Base-by-base conservation (phyloP, 352 stramenopile genomes). In the Phytophthora pisi region DNA sequence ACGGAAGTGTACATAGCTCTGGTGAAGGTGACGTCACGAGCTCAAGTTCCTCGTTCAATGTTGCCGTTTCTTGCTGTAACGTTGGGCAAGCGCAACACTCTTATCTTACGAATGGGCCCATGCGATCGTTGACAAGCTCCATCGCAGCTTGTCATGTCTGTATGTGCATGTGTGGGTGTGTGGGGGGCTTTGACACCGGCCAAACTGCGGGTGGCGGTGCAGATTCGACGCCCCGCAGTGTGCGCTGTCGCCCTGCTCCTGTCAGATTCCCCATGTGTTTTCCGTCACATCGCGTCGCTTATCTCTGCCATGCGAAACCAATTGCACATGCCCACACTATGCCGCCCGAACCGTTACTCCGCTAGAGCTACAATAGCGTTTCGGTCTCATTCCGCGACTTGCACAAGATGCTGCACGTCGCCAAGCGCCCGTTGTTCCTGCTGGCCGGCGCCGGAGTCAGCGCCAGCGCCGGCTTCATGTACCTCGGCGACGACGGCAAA, bases 371-470 rank as follows among this genome's bases (percentile, higher is more conserved):
- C 26, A 28, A 28, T 28, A 31, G 28, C 28, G 28, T 31, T 31
- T 4, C 18, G 18, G 28, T 30, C 18, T 71, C 53, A 73, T 65
- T 73, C 36, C 36, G 15, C 24, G 68, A 62, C 49, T 65, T 42
- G 16, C 45, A 3, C 18, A 20, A 15, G 11, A 71, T 72, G 63
- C 72, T 88, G 63, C 78, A 89, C 67, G 65, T 71, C 8, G 80
- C 68, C 34, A 86, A 88, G 56, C 78, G 82, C 13, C 82, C 82
- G 63, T 63, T 91, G 15, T 64, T 83, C 40, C 68, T 91, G 36
- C 54, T 91, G 45, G 80, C 76, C 38, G 73, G 77, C 20, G 78
- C 81, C 24, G 73, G 82, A 55, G 79, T 77, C 23, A 89, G 79
- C 66, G 70, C 78, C 36, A 83, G 82, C 34, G 79, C 77, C 11